Percentiles rank a stretch among this genome's conserved stretches.
Conservation (phyloP, 2,329 filamentous ascomycete species). For the Fusarium lateritium region DNA sequence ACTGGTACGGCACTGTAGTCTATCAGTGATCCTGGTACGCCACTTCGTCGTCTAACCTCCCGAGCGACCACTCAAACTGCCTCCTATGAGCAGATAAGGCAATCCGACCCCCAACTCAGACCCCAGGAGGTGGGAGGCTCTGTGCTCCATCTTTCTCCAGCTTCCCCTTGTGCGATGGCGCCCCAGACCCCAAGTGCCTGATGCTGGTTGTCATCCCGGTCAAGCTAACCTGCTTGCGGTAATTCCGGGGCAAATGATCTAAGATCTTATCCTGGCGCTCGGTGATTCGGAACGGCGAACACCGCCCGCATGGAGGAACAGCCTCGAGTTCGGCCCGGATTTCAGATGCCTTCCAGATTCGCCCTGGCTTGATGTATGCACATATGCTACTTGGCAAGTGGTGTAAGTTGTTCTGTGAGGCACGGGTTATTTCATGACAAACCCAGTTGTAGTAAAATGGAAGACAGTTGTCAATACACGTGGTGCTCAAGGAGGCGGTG, state of each 20-base stretch:
- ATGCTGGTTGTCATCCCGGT: conserved; percentile 38
- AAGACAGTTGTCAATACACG: conserved; percentile 12
- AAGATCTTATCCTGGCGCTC: conserved; percentile 52
- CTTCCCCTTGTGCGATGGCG: conserved; percentile 51
- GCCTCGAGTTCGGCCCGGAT: conserved; percentile 38
- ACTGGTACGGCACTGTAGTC: conserved; percentile 19
- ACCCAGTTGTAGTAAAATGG: conserved; percentile 1
- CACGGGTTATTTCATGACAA: conserved; percentile 3
- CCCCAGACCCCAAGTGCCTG: conserved; percentile 34
- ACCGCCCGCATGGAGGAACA: conserved; percentile 42
- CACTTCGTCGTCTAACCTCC: conserved; percentile 32
- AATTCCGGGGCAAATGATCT: conserved; percentile 55
- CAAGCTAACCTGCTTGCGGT: conserved; percentile 47
- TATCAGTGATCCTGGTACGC: conserved; percentile 37
- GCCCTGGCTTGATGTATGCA: conserved; percentile 15
- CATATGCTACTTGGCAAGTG: conserved; percentile 7
- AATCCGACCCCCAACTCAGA: conserved; percentile 32
- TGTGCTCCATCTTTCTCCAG: conserved; percentile 50
- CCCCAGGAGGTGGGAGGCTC: conserved; percentile 45
- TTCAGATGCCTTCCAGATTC: conserved; percentile 36
- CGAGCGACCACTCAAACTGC: conserved; percentile 27
- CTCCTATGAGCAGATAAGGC: conserved; percentile 47
- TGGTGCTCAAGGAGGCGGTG: conserved; percentile 8
- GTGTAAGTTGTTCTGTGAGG: not conserved
- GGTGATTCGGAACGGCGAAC: conserved; percentile 53